Base-by-base conservation (phyloP, 331 rosid genomes). In the Saraca asoca region DNA sequence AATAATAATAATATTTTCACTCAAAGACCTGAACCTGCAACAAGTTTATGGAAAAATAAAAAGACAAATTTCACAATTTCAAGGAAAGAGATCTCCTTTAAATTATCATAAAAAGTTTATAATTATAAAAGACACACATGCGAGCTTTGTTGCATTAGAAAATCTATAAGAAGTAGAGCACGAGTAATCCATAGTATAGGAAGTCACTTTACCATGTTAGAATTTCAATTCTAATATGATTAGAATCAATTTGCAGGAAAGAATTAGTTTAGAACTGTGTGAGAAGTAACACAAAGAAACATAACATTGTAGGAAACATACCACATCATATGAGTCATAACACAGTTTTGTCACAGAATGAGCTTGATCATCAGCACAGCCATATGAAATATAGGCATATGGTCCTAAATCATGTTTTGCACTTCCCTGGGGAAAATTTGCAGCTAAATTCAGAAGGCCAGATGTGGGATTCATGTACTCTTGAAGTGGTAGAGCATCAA, bases 381-480 rank as follows among this genome's bases (percentile, higher is more conserved):
- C 89, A 63, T 90, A 87, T 41, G 96, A 87, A 64, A 90, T 79
- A 74, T 83, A 82, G 64, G 88, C 81, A 71, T 82, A 83, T 18
- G 99, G 97, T 50, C 99, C 99, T 52, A 85, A 75, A 74, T 90
- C 96, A 39, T 81, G 85, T 68, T 81, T 94, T n/a, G 72, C 70
- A 71, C 82, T 80, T 70, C 81, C 95, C 70, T 53, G 87, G 24
- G 95, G 93, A 78, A 85, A 80, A 78, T 87, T 80, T 62, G 95
- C 90, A 46, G 89, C 96, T 60, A 94, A 74, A 68, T 94, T 94
- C 70, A 94, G 81, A 75, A 85, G 87, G 62, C 99, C 99, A 38
- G 89, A 86, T 17, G 59, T 58, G 15, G 99, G 99, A 79, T 94
- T 90, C 96, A 85, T 88, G 84, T 90, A 94, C 49, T 94, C 96